Percentiles rank a stretch among this genome's conserved stretches.
Evolutionary conservation across 2,329 filamentous ascomycete genomes (phyloP).

Genomic region (Xylaria sp.): DNA sequence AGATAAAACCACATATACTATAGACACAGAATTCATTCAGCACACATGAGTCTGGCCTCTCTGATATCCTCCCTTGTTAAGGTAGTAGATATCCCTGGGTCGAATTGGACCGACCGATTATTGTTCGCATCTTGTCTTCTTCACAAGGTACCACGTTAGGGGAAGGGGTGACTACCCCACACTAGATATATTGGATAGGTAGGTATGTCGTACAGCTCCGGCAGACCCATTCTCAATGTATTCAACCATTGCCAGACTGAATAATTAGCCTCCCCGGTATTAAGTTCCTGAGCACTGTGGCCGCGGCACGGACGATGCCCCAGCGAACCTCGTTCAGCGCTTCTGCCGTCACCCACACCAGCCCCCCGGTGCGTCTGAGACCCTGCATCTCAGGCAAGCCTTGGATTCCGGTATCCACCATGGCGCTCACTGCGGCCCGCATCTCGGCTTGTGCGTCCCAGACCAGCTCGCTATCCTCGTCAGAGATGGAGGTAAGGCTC

Average conservation of each 20-base stretch:
- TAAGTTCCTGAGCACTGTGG: conserved; percentile 51
- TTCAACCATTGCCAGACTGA: conserved; percentile 24
- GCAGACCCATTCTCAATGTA: too few relatives aligned
- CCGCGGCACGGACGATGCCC: conserved; percentile 64
- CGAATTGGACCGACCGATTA: too few relatives aligned
- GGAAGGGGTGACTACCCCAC: too few relatives aligned
- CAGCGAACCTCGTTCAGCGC: conserved; percentile 60
- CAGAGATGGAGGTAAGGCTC: conserved; percentile 20
- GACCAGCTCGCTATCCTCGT: conserved; percentile 50
- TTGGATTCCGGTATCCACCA: conserved; percentile 44
- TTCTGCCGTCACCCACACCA: conserved; percentile 59
- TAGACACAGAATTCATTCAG: too few relatives aligned
- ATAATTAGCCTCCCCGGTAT: conserved; percentile 29
- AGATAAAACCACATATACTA: too few relatives aligned
- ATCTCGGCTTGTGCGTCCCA: conserved; percentile 55
- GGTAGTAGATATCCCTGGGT: too few relatives aligned
- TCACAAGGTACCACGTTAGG: too few relatives aligned
- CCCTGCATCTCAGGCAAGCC: conserved; percentile 38
- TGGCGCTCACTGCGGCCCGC: conserved; percentile 44
- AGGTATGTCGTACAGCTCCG: too few relatives aligned
- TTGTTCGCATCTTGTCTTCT: too few relatives aligned
- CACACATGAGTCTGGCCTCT: too few relatives aligned
- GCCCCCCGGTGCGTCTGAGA: conserved; percentile 52
- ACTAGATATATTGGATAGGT: too few relatives aligned
- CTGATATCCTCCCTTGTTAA: too few relatives aligned